Evolutionary conservation across 1,139 yeast genomes (phyloP).

Genomic region (Eremothecium sinecaudum): DNA sequence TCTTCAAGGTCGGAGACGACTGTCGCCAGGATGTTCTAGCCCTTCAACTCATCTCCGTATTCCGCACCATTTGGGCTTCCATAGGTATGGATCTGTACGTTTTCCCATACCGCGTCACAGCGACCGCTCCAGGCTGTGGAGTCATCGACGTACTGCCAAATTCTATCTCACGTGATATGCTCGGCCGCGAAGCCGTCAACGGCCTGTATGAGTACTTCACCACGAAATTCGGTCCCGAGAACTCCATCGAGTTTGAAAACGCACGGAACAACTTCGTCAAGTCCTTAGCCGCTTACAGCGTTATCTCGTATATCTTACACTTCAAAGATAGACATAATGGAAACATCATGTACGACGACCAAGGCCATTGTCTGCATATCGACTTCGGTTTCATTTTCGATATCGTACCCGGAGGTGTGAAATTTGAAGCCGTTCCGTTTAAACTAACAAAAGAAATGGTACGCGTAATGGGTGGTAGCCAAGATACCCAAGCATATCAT

Average conservation of each 20-base stretch:
- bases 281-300: conserved; percentile 92
- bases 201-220: conserved; percentile 89
- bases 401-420: conserved; percentile 98
- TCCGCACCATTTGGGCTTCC: conserved; percentile 80
- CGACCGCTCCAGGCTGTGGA: conserved; percentile 99
- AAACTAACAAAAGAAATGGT: conserved; percentile 96
- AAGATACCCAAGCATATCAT: conserved; percentile 74
- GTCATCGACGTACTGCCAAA: conserved; percentile 96
- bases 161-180: conserved; percentile 92
- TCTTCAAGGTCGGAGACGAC: conserved; percentile 98
- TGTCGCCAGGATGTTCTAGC: conserved; percentile 97
- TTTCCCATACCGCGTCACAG: conserved; percentile 91
- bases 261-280: conserved; percentile 90
- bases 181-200: conserved; percentile 97
- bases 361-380: conserved; percentile 90
- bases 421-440: conserved; percentile 95
- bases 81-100: conserved; percentile 86
- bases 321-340: conserved; percentile 98
- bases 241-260: conserved; percentile 76
- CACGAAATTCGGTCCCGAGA: conserved; percentile 90
- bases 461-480: conserved; percentile 83
- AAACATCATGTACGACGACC: conserved; percentile 94
- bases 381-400: conserved; percentile 98
- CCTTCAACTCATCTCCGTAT: conserved; percentile 80
- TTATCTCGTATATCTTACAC: conserved; percentile 82